Conservation (phyloP, 2,329 filamentous ascomycete genomes). For the Canariomyces notabilis region DNA sequence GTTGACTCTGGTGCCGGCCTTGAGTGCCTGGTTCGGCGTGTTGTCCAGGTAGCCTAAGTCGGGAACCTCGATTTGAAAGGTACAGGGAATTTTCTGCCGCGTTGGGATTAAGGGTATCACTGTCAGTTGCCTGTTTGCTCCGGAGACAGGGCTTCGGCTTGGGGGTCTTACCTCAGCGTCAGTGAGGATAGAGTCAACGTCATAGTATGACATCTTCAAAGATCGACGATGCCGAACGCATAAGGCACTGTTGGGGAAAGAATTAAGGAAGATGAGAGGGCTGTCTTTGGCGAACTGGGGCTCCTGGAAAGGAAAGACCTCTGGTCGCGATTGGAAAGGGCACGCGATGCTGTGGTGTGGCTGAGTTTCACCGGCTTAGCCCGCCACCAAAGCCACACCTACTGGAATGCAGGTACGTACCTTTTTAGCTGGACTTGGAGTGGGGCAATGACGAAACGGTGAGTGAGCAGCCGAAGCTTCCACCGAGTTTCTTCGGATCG, state of each 20-base stretch:
- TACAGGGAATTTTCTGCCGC: constrained; percentile 86
- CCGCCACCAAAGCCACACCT: no score
- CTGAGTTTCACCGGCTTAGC: no score
- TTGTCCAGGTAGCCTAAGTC: constrained; percentile 86
- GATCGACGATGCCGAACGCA: not conserved
- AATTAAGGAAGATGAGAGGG: no score
- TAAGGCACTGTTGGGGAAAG: no score
- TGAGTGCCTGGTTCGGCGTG: constrained; percentile 65
- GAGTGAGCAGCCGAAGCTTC: constrained; percentile 21
- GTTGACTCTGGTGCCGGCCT: constrained; percentile 71
- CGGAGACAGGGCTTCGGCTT: not conserved
- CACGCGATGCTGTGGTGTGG: constrained; percentile 5
- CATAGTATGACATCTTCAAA: constrained; percentile 67
- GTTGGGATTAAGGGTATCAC: not conserved
- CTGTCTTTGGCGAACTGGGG: not conserved
- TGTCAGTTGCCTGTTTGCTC: constrained; percentile 13
- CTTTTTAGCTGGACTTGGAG: no score
- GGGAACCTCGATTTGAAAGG: constrained; percentile 84
- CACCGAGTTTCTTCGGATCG: constrained; percentile 18
- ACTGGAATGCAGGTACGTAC: no score
- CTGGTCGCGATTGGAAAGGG: constrained; percentile 10
- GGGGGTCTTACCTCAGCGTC: constrained; percentile 63
- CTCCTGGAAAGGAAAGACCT: not conserved
- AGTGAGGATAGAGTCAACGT: constrained; percentile 77
- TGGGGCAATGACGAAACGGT: constrained; percentile 24